A percentile compares a stretch with the other conserved stretches of the same genome.
Conservation (phyloP, 345 rosid genomes). For the Arabidopsis suecica region DNA sequence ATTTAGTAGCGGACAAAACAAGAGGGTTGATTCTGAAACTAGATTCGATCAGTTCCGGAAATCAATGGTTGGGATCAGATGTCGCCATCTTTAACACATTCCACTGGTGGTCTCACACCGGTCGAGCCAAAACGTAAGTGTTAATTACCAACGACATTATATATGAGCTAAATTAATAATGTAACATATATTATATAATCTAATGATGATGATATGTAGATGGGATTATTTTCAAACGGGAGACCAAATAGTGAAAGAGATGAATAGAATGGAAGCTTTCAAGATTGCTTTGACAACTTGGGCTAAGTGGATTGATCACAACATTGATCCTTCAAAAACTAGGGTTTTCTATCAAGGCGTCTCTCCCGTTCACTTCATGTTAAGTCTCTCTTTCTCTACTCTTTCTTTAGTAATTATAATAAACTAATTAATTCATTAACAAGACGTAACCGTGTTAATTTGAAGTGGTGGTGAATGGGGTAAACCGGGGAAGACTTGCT, state of each 20-base stretch:
- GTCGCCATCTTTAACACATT: slow-evolving; percentile 68
- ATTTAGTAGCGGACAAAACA: slow-evolving; percentile 48
- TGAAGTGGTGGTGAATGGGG: slow-evolving; percentile 57
- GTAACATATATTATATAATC: not conserved
- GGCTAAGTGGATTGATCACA: slow-evolving; percentile 63
- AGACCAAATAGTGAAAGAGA: slow-evolving; percentile 47
- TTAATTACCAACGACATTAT: not conserved
- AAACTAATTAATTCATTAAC: not conserved
- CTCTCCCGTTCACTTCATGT: slow-evolving; percentile 57
- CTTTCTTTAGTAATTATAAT: not conserved
- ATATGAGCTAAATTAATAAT: not conserved
- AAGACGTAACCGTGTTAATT: not conserved
- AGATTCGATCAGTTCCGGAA: slow-evolving; percentile 56
- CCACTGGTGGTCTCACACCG: slow-evolving; percentile 73
- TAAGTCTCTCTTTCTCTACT: slow-evolving; percentile 15
- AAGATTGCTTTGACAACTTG: slow-evolving; percentile 70
- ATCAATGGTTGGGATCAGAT: slow-evolving; percentile 58
- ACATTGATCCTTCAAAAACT: slow-evolving; percentile 59
- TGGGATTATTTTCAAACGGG: slow-evolving; percentile 74
- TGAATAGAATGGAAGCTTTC: slow-evolving; percentile 69
- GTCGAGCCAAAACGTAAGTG: slow-evolving; percentile 47
- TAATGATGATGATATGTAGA: slow-evolving; percentile 46
- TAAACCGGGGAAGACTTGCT: slow-evolving; percentile 46
- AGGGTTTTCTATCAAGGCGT: slow-evolving; percentile 67
- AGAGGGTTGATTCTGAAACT: slow-evolving; percentile 59